phyloP scores from a whole-genome alignment of 495 filamentous ascomycete genomes.

The Acidomyces sp. region DNA sequence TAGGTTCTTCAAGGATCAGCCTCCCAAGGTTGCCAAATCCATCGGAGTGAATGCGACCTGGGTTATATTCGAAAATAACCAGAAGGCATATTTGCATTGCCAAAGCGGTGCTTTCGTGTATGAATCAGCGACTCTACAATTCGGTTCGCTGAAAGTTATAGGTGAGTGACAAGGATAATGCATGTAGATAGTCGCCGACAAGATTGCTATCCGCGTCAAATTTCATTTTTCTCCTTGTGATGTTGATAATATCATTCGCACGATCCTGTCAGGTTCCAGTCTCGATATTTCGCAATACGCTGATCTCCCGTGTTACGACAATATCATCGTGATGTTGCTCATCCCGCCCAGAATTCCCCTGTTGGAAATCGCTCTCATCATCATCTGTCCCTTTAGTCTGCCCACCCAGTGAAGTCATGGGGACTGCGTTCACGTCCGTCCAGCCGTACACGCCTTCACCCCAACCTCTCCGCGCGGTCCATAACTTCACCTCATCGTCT shows the following conservation, averaged over 20 bases:
- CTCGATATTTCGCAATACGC: constrained; percentile 6
- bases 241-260: too few relatives aligned
- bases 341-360: not conserved
- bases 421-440: not conserved
- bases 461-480: not conserved
- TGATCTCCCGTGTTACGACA: not conserved
- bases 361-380: not conserved
- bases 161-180: too few relatives aligned
- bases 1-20: constrained; percentile 28
- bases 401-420: not conserved
- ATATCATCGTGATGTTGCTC: too few relatives aligned
- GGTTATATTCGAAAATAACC: not conserved
- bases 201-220: too few relatives aligned
- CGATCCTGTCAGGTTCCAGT: too few relatives aligned
- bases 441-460: too few relatives aligned
- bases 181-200: too few relatives aligned
- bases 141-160: too few relatives aligned
- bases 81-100: not conserved
- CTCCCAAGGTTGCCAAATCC: constrained; percentile 3
- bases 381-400: not conserved
- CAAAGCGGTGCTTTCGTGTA: not conserved
- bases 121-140: too few relatives aligned
- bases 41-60: not conserved
- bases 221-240: too few relatives aligned
- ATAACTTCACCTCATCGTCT: constrained; percentile 1